Evolutionary conservation across 495 filamentous ascomycete genomes (phyloP).

Genomic region (Xylaria castorea): DNA sequence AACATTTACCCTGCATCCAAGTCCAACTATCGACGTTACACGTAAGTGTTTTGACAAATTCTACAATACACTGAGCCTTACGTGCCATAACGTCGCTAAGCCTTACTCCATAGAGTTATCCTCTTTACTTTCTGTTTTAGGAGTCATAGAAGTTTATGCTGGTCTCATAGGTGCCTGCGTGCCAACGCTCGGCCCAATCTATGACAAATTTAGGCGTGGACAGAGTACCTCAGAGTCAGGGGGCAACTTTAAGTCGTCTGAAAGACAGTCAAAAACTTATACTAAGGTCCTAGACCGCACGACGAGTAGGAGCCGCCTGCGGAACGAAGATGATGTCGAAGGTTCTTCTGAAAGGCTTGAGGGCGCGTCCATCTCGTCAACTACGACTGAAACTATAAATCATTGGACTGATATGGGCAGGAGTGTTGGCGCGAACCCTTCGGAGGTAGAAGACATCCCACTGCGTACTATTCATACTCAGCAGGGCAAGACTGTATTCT

Average conservation of each 20-base stretch:
- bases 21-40: background rate
- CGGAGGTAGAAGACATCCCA: background rate
- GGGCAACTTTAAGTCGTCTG: background rate
- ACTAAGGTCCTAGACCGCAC: background rate
- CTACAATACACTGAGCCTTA: background rate
- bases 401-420: background rate
- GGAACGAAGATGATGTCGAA: background rate
- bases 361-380: background rate
- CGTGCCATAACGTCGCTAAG: background rate
- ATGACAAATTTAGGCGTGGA: background rate
- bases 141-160: background rate
- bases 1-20: background rate
- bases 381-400: background rate
- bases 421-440: background rate
- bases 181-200: constrained; percentile 1
- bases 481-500: background rate
- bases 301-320: background rate
- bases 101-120: background rate
- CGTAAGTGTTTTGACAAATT: constrained; percentile 2
- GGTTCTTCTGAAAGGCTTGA: background rate
- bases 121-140: background rate
- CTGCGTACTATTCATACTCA: background rate
- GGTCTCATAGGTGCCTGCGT: background rate
- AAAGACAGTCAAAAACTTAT: background rate
- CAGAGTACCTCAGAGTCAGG: background rate